These are phyloP conservation scores for Trichoderma pleuroti DNA, from an alignment of 2,329 filamentous ascomycete species.

Conservation along the genomic window DNA sequence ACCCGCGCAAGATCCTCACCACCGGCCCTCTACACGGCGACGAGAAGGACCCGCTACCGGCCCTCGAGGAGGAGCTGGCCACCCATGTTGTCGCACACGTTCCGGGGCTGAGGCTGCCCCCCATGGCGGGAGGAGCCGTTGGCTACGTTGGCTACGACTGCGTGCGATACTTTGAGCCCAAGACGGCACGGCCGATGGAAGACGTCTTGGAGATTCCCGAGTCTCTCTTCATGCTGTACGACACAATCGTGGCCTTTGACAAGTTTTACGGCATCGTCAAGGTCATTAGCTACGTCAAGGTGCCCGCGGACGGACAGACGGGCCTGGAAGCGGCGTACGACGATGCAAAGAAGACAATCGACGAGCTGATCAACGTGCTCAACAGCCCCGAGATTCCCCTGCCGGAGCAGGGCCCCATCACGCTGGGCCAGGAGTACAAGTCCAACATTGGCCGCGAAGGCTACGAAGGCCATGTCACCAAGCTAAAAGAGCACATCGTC, in stretches of 20 bases:
- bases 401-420: slow-evolving; percentile 70
- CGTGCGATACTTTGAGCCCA: slow-evolving; percentile 95
- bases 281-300: slow-evolving; percentile 83
- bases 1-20: slow-evolving; percentile 73
- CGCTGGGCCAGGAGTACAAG: slow-evolving; percentile 71
- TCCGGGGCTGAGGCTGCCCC: slow-evolving; percentile 77
- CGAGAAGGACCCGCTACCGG: slow-evolving; percentile 77
- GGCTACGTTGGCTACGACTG: slow-evolving; percentile 98
- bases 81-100: slow-evolving; percentile 77
- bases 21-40: slow-evolving; percentile 86
- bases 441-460: slow-evolving; percentile 88
- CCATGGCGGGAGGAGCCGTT: slow-evolving; percentile 86
- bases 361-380: slow-evolving; percentile 66
- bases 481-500: slow-evolving; percentile 85
- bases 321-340: slow-evolving; percentile 62
- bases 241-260: slow-evolving; percentile 91
- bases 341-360: slow-evolving; percentile 61
- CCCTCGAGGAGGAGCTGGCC: slow-evolving; percentile 75
- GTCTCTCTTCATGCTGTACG: slow-evolving; percentile 94
- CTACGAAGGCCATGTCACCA: slow-evolving; percentile 85
- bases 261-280: slow-evolving; percentile 92
- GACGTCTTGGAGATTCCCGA: slow-evolving; percentile 88
- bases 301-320: slow-evolving; percentile 51
- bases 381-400: slow-evolving; percentile 72
- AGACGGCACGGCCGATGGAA: slow-evolving; percentile 83